These are phyloP conservation scores for Lasiodiplodia citricola DNA, from an alignment of 2,329 filamentous ascomycete genomes.

Conservation along the genomic window DNA sequence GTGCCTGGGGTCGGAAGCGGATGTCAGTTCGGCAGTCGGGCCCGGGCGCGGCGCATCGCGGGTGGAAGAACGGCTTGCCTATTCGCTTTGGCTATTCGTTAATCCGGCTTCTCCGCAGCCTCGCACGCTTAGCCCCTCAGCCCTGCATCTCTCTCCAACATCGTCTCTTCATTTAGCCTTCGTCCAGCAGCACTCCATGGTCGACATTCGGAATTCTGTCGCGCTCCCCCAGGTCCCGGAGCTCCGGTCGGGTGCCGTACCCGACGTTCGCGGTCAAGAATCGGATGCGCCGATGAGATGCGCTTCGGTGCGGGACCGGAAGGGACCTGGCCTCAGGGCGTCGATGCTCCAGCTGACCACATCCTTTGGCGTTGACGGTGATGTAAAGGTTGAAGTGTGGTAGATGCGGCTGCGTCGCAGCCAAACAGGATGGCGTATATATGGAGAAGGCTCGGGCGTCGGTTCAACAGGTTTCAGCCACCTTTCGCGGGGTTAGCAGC, in stretches of 20 bases:
- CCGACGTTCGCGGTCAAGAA: not conserved
- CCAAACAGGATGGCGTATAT: not conserved
- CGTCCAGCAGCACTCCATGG: not conserved
- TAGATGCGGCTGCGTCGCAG: not conserved
- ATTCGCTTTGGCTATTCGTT: constrained; percentile 20
- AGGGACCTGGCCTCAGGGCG: not conserved
- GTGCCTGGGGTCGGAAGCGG: constrained; percentile 23
- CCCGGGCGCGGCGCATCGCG: constrained; percentile 2
- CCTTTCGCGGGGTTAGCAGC: not conserved
- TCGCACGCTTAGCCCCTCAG: not conserved
- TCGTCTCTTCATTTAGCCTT: not conserved
- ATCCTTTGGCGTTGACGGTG: not conserved
- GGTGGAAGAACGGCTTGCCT: constrained; percentile 14
- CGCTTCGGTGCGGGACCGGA: not conserved
- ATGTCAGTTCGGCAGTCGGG: constrained; percentile 21
- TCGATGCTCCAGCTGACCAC: constrained; percentile 18
- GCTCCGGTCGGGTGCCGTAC: constrained; percentile 15
- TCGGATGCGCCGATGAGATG: not conserved
- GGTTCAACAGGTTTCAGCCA: constrained; percentile 6
- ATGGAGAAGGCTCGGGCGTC: not conserved
- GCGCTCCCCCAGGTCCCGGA: not conserved
- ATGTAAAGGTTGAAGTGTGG: not conserved
- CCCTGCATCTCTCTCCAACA: constrained; percentile 2
- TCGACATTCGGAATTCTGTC: not conserved
- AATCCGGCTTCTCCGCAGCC: not conserved